Base-by-base conservation (phyloP, 1,284 basidiomycete species). In the Microbotryum silenes-acaulis region DNA sequence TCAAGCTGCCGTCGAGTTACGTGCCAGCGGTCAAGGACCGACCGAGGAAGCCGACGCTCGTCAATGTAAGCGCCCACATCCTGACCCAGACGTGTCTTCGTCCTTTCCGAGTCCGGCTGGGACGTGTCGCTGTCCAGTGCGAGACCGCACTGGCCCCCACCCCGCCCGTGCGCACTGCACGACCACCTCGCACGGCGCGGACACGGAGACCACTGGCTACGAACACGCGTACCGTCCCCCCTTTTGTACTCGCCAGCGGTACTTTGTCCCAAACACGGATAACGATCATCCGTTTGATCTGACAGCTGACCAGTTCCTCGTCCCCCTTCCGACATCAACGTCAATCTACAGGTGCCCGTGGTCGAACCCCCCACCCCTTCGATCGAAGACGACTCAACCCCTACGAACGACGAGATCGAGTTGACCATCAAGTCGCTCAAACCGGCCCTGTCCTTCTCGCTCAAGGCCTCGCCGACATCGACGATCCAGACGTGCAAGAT, bases 361-460 rank as follows among this genome's bases (percentile, higher is more conserved):
- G 56, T 56, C 57, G 58, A 62, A 42, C 61, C 68, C 14, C 68
- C 66, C 6, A 37, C 56, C 8, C 51, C 61, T 6, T 46, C 56
- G 9, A 18, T 29, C 20, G 51, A 50, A 42, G 57, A 51, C 45
- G 61, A 56, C 6, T 27, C 53, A 1, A 14, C 46, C 6, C 29
- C 33, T 27, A 14, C 48, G 12, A 54, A 75, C 83, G 82, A 79
- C 61, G 76, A 81, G n/a, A 77, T 91, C 70, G 79, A 78, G 51
- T 75, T 96, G 66, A 86, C 83, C 51, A 83, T 97, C 81, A 94
- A 94, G 77, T 92, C 88, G 48, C 79, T 85, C 72, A 94, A 94
- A 73, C 92, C 92, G 1, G 77, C 88, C n/a, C 80, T 85, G 52
- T 78, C 85, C 0, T 86, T 88, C 77, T 79, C 82, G 29, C 79